phyloP scores from a whole-genome alignment of 345 rosid species.

The Gossypium stocksii region DNA sequence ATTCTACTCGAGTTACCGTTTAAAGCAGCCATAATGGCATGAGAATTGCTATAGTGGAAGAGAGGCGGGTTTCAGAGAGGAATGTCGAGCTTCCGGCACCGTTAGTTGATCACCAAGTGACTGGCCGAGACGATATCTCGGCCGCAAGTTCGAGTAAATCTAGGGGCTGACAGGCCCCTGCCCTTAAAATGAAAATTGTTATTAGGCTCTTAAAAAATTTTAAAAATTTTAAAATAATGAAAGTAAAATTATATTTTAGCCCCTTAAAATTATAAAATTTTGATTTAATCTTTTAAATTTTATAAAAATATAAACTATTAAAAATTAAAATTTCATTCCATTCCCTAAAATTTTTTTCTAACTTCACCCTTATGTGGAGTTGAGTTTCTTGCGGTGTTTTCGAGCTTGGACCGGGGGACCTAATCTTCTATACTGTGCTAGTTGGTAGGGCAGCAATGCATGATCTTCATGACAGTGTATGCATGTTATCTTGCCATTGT shows the following conservation, averaged over 20 bases:
- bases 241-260: too few relatives aligned
- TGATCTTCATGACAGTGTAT: conserved; percentile 88
- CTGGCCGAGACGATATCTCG: conserved; percentile 20
- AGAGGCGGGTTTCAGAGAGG: conserved; percentile 32
- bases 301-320: too few relatives aligned
- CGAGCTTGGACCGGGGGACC: conserved; percentile 87
- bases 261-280: too few relatives aligned
- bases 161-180: too few relatives aligned
- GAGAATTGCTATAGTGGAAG: conserved; percentile 35
- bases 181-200: too few relatives aligned
- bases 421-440: conserved; percentile 86
- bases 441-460: conserved; percentile 97
- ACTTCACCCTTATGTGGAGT: conserved; percentile 19
- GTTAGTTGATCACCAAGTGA: conserved; percentile 44
- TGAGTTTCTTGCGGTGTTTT: conserved; percentile 81
- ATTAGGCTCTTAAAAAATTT: too few relatives aligned
- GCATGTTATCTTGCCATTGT: conserved; percentile 89
- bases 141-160: conserved; percentile 28
- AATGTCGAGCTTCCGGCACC: conserved; percentile 57
- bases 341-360: too few relatives aligned
- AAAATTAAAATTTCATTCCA: too few relatives aligned
- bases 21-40: conserved; percentile 14
- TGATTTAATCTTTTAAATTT: too few relatives aligned
- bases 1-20: conserved; percentile 13
- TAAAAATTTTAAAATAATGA: too few relatives aligned